Percentiles rank a stretch among this genome's conserved stretches.
Evolutionary conservation across 1,139 yeast genomes (phyloP).

Genomic region (Wickerhamiella pararugosa): DNA sequence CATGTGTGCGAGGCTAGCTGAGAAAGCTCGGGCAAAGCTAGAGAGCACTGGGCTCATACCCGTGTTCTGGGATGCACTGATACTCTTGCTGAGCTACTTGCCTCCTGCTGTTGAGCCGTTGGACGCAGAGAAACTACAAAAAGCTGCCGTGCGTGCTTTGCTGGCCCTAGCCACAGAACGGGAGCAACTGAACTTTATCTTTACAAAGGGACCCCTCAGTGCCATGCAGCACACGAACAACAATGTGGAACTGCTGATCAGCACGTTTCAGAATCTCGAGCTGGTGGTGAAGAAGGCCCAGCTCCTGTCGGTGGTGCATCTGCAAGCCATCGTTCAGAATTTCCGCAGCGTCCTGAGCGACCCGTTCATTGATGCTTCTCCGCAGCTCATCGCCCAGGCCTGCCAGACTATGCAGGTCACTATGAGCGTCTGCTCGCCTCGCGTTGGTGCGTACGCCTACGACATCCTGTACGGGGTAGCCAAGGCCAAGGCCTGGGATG

Average conservation of each 20-base stretch:
- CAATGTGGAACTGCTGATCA: constrained; percentile 14
- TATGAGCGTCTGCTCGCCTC: constrained; percentile 23
- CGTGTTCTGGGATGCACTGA: constrained; percentile 31
- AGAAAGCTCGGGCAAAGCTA: constrained; percentile 17
- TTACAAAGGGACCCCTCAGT: constrained; percentile 20
- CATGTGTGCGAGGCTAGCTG: constrained; percentile 22
- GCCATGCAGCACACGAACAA: constrained; percentile 17
- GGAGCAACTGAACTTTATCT: constrained; percentile 16
- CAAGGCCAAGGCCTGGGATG: constrained; percentile 14
- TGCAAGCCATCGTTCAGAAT: constrained; percentile 17
- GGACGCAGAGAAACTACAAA: constrained; percentile 7
- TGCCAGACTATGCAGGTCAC: constrained; percentile 16
- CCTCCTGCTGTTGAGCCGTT: constrained; percentile 24
- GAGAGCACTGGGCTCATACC: constrained; percentile 31
- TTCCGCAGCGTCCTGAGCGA: constrained; percentile 20
- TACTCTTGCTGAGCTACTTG: constrained; percentile 30
- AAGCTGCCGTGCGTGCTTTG: constrained; percentile 12
- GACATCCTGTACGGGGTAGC: constrained; percentile 26
- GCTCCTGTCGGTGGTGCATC: constrained; percentile 18
- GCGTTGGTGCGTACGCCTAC: constrained; percentile 22
- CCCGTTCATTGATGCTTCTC: constrained; percentile 21
- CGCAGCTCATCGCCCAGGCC: constrained; percentile 15
- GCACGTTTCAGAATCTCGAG: constrained; percentile 12
- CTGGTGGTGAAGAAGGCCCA: constrained; percentile 10
- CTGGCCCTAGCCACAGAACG: constrained; percentile 7